These are phyloP conservation scores for Amanita rubescens DNA, from an alignment of 768 basidiomycete species.

Conservation along the genomic window DNA sequence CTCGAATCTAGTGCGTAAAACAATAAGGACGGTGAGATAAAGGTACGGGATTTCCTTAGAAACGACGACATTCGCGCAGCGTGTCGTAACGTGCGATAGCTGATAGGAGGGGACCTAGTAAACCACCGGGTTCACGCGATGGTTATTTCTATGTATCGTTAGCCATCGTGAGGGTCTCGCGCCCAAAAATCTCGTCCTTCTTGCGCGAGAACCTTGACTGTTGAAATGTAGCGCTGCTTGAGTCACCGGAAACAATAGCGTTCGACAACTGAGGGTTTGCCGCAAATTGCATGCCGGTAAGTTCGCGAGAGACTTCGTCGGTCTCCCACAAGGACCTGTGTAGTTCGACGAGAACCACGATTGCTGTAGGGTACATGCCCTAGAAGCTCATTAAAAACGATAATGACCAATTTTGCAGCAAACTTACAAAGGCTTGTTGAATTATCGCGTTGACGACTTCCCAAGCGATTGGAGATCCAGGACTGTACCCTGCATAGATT, in stretches of 20 bases:
- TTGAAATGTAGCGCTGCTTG: neutral
- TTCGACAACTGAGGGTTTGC: neutral
- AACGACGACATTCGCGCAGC: too few species aligned
- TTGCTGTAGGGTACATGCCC: conserved; percentile 5
- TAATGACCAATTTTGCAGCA: neutral
- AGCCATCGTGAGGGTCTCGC: too few species aligned
- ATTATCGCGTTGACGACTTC: conserved; percentile 23
- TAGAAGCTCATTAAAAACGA: neutral
- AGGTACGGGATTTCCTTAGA: too few species aligned
- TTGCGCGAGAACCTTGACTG: neutral
- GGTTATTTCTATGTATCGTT: too few species aligned
- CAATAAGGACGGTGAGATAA: too few species aligned
- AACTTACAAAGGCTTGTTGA: conserved; percentile 20
- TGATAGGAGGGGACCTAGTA: too few species aligned
- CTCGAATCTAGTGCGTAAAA: too few species aligned
- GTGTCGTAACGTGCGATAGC: too few species aligned
- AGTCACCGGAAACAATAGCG: neutral
- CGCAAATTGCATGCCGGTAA: neutral
- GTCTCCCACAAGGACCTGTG: conserved; percentile 5
- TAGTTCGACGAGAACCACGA: conserved; percentile 2
- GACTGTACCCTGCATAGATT: conserved; percentile 20
- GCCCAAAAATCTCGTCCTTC: too few species aligned
- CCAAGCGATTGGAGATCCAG: conserved; percentile 16
- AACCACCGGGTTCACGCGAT: too few species aligned
- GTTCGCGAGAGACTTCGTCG: neutral